Evolutionary conservation across 495 filamentous ascomycete genomes (phyloP).

Genomic region (Penicillium fimorum): DNA sequence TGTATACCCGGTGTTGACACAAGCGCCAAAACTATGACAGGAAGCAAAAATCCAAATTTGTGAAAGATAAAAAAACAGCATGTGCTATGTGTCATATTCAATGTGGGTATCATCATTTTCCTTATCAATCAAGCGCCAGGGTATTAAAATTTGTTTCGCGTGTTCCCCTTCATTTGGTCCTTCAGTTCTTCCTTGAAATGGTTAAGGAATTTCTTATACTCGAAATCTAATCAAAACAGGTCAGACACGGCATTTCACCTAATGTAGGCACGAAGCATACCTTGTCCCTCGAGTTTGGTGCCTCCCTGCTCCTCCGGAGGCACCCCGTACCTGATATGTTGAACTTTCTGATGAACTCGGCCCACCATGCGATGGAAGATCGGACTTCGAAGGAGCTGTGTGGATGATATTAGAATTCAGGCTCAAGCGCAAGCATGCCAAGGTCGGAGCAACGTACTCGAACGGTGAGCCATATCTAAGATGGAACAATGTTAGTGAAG

Average conservation of each 20-base stretch:
- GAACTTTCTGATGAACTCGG: constrained; percentile 52
- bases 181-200: constrained; percentile 61
- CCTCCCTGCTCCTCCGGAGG: constrained; percentile 59
- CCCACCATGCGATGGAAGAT: constrained; percentile 60
- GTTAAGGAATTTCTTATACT: constrained; percentile 46
- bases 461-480: constrained; percentile 42
- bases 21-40: background rate
- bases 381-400: constrained; percentile 61
- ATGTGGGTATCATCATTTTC: constrained; percentile 23
- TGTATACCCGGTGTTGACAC: constrained; percentile 42
- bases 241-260: constrained; percentile 16
- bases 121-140: constrained; percentile 10
- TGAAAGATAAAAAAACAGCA: background rate
- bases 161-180: constrained; percentile 52
- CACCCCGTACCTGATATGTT: constrained; percentile 50
- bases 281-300: constrained; percentile 49
- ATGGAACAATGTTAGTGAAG: constrained; percentile 5
- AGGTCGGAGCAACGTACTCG: constrained; percentile 32
- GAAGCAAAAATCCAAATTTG: background rate
- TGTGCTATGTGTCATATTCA: background rate
- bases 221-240: constrained; percentile 22
- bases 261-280: constrained; percentile 32
- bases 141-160: constrained; percentile 37
- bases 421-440: background rate
- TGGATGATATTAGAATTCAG: constrained; percentile 22